Percentiles rank a stretch among this genome's conserved stretches.
These are phyloP conservation scores for Bolboschoenus planiculmis DNA, from an alignment of 176 grass and related monocot species.

Conservation along the genomic window DNA sequence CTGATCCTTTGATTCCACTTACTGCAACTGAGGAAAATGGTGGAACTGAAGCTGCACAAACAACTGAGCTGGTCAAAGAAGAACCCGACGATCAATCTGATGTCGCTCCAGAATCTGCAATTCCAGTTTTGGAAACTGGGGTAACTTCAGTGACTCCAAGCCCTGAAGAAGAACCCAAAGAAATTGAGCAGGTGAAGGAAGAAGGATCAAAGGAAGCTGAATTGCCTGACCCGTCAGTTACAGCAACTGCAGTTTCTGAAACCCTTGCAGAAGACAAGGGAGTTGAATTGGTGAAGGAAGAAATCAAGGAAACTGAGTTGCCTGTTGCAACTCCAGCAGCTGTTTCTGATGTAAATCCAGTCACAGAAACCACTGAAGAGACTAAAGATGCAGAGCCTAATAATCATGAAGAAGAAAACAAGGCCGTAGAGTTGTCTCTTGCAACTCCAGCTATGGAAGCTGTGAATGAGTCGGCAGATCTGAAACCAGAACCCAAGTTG, in stretches of 20 bases:
- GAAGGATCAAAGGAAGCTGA: background rate
- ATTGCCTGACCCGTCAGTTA: background rate
- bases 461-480: background rate
- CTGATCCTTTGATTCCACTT: background rate
- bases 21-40: background rate
- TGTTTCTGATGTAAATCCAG: background rate
- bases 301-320: background rate
- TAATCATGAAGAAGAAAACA: background rate
- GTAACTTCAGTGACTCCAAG: background rate
- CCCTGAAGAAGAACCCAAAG: background rate
- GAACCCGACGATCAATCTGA: background rate
- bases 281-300: background rate
- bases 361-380: background rate
- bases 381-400: background rate
- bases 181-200: background rate
- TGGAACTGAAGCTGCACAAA: background rate
- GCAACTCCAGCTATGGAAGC: background rate
- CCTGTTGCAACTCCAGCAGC: background rate
- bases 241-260: background rate
- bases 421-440: background rate
- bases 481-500: background rate
- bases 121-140: background rate
- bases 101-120: no score
- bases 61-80: background rate
- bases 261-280: background rate